Base-by-base conservation (phyloP, 1,139 yeast genomes). In the Candida freyschussii region DNA sequence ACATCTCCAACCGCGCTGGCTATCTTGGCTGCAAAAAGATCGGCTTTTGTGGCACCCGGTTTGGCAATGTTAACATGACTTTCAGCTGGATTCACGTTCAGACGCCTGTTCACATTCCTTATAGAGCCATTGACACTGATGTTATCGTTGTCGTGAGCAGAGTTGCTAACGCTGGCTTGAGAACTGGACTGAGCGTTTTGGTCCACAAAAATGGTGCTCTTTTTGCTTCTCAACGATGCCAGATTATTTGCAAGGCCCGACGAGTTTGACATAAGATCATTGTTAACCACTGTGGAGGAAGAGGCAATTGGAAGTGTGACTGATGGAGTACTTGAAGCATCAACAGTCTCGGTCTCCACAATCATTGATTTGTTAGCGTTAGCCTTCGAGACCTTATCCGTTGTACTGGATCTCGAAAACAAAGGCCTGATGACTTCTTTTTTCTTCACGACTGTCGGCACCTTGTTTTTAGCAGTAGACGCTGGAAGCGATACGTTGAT, bases 1-100 rank as follows among this genome's bases (percentile, higher is more conserved):
- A 75, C 86, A 48, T 86, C 96, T 47, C 85, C 95, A 7, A 89
- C 95, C 1, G 97, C 97, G 43, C 87, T 80, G 7, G 96, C 96
- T 42, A 89, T 65, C 48, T 82, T 82, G 1, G 97, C 96, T 10
- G 97, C 97, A 60, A 89, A 89, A 38, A 85, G 78, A 52, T 89
- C 97, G 0, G 96, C 91, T 53, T 87, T 74, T 5, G 95, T 61
- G 7, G 63, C 53, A 6, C 50, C 50, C 9, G 47, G 41, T 20
- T 47, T 48, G 3, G 47, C 20, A 2, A 40, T 44, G 34, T 30
- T 45, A 34, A 32, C 7, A 8, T 46, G 39, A 26, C 43, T 44
- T 7, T 41, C 44, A 3, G 44, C 22, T 9, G 43, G 39, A 15
- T 32, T 38, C 21, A 32, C 34, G 11, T 20, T 32, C 17, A 44